Base-by-base conservation (phyloP, 1,284 basidiomycete species). In the Sanguinoderma infundibulare region DNA sequence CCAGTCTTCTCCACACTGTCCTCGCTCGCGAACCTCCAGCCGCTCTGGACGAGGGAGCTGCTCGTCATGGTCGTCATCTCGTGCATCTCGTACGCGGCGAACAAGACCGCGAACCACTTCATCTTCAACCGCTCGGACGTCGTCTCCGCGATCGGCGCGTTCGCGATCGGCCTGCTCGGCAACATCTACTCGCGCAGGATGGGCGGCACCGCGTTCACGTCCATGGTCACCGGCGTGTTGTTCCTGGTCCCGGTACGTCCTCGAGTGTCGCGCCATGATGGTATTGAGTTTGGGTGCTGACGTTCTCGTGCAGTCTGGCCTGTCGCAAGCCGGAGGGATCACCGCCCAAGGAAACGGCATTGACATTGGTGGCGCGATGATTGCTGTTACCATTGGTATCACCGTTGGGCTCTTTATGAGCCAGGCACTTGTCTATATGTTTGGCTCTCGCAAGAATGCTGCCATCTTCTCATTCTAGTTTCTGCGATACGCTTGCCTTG, bases 341-440 rank as follows among this genome's bases (percentile, higher is more conserved):
- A 87, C 84, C 38, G 89, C 81, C 15, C 87, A 84, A 69, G 87
- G 82, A 53, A 87, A 83, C 69, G 90, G 87, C 10, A 88, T 91
- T 54, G 87, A 90, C 67, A 90, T 91, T 57, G 89, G 90, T 65
- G 83, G 84, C n/a, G 88, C 90, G 5, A 93, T 94, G 92, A 92
- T 95, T 62, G 86, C 91, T 60, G 92, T 95, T 51, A 92, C 92
- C 1, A 94, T 96, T 67, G 94, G 94, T 59, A 95, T 96, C 70
- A 95, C 92, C 1, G 92, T 95, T 54, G 93, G 94, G n/a, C 74
- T 95, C 44, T 95, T 95, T 78, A 92, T 91, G 81, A 92, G 91
- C 66, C 91, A 93, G 69, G 88, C 93, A 40, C 75, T 96, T 36
- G 92, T 95, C 32, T 95, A 95, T 72, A 90, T 89, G 69, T 94